Evolutionary conservation across 768 basidiomycete genomes (phyloP).

Genomic region (Amanita pallidorosea): DNA sequence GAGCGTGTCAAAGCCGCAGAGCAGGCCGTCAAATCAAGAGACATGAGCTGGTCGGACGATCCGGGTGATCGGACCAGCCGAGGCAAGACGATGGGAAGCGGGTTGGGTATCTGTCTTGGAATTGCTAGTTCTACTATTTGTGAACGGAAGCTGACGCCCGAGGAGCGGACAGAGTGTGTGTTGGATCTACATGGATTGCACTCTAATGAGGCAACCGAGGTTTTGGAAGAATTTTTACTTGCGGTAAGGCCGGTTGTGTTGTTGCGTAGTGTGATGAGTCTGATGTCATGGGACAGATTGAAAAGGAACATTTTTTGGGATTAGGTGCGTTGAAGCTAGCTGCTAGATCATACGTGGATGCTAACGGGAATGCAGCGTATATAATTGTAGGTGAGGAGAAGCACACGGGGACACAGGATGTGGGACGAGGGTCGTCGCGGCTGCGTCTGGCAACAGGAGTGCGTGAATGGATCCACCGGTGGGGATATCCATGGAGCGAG

Average conservation of each 20-base stretch:
- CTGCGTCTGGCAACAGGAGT: constrained; percentile 78
- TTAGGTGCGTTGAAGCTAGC: constrained; percentile 40
- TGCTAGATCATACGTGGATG: neutral
- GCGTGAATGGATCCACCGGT: constrained; percentile 84
- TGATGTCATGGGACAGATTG: constrained; percentile 39
- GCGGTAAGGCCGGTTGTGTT: constrained; percentile 44
- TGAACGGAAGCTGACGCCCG: constrained; percentile 51
- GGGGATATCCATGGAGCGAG: constrained; percentile 96
- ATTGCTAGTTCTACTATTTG: constrained; percentile 53
- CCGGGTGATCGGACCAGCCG: constrained; percentile 63
- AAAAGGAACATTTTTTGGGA: constrained; percentile 81
- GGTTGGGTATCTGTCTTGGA: constrained; percentile 83
- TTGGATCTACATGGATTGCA: constrained; percentile 92
- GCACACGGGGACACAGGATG: constrained; percentile 88
- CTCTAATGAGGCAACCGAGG: constrained; percentile 85
- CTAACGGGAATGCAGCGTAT: constrained; percentile 42
- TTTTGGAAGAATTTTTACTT: constrained; percentile 80
- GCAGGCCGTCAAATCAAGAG: constrained; percentile 62
- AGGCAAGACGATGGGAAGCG: constrained; percentile 70
- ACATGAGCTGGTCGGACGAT: constrained; percentile 76
- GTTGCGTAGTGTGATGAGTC: no score
- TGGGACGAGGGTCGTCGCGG: constrained; percentile 70
- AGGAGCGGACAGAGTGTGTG: constrained; percentile 83
- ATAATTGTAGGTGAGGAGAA: constrained; percentile 93
- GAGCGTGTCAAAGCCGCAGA: constrained; percentile 73